These are phyloP conservation scores for Ceriops tagal DNA, from an alignment of 345 rosid species.

Conservation along the genomic window DNA sequence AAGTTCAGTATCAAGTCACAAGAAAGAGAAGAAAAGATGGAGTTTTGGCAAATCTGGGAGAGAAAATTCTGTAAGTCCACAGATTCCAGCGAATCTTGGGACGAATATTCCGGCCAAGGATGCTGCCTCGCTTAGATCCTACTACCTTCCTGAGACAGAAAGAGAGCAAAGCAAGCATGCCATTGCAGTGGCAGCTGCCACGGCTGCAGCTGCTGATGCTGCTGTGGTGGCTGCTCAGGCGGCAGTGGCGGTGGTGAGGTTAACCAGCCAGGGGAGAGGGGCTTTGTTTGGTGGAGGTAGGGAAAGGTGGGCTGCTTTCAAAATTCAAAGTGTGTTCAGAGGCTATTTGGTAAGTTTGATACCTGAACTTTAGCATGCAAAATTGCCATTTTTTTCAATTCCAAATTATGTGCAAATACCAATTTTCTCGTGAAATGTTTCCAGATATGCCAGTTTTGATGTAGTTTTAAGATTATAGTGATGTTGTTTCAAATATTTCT, in stretches of 20 bases:
- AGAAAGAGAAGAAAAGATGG: slow-evolving; percentile 46
- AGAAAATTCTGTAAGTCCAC: slow-evolving; percentile 5
- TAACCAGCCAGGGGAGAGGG: slow-evolving; percentile 29
- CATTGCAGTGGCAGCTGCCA: slow-evolving; percentile 34
- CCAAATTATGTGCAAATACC: background rate
- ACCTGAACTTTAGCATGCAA: background rate
- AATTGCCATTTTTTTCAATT: background rate
- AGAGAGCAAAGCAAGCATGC: slow-evolving; percentile 34
- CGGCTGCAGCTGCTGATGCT: slow-evolving; percentile 32
- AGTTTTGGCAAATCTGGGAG: slow-evolving; percentile 42
- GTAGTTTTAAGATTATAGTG: background rate
- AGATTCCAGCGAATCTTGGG: slow-evolving; percentile 9
- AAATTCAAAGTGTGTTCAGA: slow-evolving; percentile 26
- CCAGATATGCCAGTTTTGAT: slow-evolving; percentile 5
- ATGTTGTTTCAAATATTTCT: slow-evolving; percentile 8
- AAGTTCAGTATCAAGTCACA: slow-evolving; percentile 34
- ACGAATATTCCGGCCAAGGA: slow-evolving; percentile 14
- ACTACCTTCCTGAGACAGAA: slow-evolving; percentile 19
- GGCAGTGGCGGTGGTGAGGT: slow-evolving; percentile 28
- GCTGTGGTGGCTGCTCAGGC: slow-evolving; percentile 32
- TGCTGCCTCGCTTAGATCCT: slow-evolving; percentile 26
- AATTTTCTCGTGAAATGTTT: background rate
- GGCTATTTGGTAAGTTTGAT: slow-evolving; percentile 26
- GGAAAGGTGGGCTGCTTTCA: slow-evolving; percentile 22
- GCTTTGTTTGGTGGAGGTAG: slow-evolving; percentile 22